phyloP scores from a whole-genome alignment of 2,329 filamentous ascomycete species.

The Dendrostoma leiphaemia region DNA sequence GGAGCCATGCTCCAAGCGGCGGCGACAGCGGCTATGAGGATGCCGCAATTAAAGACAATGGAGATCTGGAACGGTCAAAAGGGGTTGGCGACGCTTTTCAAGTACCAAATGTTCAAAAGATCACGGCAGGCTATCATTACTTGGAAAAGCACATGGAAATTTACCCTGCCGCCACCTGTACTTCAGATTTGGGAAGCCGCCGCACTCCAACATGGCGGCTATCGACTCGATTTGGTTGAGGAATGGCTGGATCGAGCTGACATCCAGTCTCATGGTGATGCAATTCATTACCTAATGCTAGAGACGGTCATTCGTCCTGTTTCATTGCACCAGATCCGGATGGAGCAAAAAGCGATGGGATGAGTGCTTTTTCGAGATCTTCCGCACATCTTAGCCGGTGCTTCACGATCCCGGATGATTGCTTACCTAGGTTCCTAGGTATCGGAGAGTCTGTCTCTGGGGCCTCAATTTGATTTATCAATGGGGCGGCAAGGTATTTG shows the following conservation, averaged over 20 bases:
- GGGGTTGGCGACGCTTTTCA: slow-evolving; percentile 30
- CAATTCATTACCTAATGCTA: slow-evolving; percentile 28
- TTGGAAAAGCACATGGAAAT: slow-evolving; percentile 29
- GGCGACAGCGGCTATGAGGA: slow-evolving; percentile 26
- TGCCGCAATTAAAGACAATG: slow-evolving; percentile 32
- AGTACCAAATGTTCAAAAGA: slow-evolving; percentile 23
- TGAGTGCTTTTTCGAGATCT: no score
- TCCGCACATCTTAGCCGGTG: no score
- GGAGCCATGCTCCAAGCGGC: slow-evolving; percentile 24
- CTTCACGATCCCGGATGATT: no score
- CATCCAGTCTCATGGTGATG: slow-evolving; percentile 31
- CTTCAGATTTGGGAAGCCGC: slow-evolving; percentile 29
- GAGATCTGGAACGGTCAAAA: slow-evolving; percentile 34
- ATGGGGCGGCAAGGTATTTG: no score
- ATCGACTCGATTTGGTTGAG: slow-evolving; percentile 22
- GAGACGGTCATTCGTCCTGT: slow-evolving; percentile 29
- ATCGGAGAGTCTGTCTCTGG: no score
- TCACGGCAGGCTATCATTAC: slow-evolving; percentile 23
- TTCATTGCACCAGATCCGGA: slow-evolving; percentile 32
- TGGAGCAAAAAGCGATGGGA: slow-evolving; percentile 26
- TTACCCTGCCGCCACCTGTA: slow-evolving; percentile 22
- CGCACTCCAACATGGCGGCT: slow-evolving; percentile 21
- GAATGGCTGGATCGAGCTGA: slow-evolving; percentile 24
- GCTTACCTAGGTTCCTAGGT: no score
- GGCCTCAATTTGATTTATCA: no score